These are phyloP conservation scores for Trapa incisa DNA, from an alignment of 345 rosid genomes.

Conservation along the genomic window DNA sequence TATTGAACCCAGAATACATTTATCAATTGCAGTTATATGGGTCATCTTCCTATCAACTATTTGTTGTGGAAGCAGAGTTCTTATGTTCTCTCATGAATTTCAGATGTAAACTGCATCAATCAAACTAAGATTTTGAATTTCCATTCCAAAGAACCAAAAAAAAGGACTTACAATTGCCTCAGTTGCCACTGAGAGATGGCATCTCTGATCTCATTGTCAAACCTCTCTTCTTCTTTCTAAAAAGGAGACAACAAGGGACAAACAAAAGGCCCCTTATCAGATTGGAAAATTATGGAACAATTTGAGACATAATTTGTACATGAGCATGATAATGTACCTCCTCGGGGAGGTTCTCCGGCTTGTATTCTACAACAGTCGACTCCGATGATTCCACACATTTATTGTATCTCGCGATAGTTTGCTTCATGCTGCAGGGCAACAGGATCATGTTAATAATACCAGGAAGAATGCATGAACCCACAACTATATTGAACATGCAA, in stretches of 20 bases:
- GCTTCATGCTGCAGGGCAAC: conserved; percentile 50
- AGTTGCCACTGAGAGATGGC: conserved; percentile 60
- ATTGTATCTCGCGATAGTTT: conserved; percentile 52
- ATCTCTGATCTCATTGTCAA: conserved; percentile 42
- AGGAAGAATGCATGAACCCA: too few species aligned
- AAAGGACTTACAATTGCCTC: conserved; percentile 49
- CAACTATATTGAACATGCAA: not conserved
- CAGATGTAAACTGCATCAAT: too few species aligned
- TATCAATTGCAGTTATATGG: too few species aligned
- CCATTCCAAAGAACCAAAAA: too few species aligned
- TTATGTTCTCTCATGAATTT: too few species aligned
- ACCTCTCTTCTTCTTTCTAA: conserved; percentile 38
- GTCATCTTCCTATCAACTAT: too few species aligned
- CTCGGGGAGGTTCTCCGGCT: conserved; percentile 36
- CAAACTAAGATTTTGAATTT: too few species aligned
- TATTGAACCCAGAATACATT: not conserved
- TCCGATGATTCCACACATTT: conserved; percentile 42
- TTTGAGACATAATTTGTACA: too few species aligned
- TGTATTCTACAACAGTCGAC: conserved; percentile 26
- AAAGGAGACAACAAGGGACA: not conserved
- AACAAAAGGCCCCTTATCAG: too few species aligned
- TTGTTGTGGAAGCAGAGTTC: too few species aligned
- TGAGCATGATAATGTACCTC: not conserved
- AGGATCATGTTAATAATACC: not conserved
- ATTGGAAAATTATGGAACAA: too few species aligned